These are phyloP conservation scores for Phytophthora ramorum DNA, from an alignment of 352 stramenopile species.

Conservation along the genomic window DNA sequence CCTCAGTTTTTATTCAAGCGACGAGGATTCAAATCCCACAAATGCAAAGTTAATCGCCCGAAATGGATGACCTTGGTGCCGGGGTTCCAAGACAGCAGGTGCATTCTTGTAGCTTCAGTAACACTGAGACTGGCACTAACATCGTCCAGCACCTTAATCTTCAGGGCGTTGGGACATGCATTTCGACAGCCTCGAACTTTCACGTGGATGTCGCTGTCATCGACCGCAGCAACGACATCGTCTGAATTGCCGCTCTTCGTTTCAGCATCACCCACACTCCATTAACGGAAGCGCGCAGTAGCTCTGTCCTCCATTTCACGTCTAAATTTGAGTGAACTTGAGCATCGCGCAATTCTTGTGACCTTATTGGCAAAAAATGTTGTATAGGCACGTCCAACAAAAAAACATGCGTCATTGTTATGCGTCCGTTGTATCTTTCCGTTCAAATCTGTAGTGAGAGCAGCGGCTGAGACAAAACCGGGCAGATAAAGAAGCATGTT, in stretches of 20 bases:
- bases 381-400: neutral
- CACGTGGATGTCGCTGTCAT: neutral
- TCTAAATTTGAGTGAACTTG: constrained; percentile 5
- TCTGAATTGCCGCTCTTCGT: neutral
- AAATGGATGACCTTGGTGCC: constrained; percentile 8
- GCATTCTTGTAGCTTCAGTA: constrained; percentile 1
- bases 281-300: neutral
- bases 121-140: neutral
- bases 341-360: neutral
- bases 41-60: constrained; percentile 5
- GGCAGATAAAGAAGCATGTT: no score
- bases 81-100: constrained; percentile 7
- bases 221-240: neutral
- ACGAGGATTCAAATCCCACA: constrained; percentile 6
- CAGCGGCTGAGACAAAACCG: no score
- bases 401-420: constrained; percentile 10
- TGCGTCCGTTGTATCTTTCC: constrained; percentile 10
- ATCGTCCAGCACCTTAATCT: constrained; percentile 2
- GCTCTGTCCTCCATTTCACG: neutral
- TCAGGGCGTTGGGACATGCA: constrained; percentile 2
- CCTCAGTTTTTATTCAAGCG: constrained; percentile 3
- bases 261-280: neutral
- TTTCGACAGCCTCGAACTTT: neutral
- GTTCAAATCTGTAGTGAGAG: constrained; percentile 8
- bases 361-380: constrained; percentile 2